Percentiles rank a stretch among this genome's conserved stretches.
These are phyloP conservation scores for Halteria grandinella DNA, from an alignment of 73 alveolate genomes.

Conservation along the genomic window DNA sequence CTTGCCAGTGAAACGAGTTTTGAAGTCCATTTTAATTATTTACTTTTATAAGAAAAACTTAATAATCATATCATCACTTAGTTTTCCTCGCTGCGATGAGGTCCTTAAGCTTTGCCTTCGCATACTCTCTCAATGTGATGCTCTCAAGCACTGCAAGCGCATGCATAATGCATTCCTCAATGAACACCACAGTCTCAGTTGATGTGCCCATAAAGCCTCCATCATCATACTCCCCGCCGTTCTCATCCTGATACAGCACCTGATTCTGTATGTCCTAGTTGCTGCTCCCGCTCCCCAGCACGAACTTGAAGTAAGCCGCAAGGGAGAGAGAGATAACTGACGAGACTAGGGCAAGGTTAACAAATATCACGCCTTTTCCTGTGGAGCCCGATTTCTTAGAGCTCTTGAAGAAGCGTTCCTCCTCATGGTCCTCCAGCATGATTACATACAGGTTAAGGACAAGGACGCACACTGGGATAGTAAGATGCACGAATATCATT, in stretches of 20 bases:
- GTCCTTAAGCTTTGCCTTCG: slow-evolving; percentile 14
- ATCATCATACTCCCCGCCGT: neutral
- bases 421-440: slow-evolving; percentile 36
- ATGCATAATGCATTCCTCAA: neutral
- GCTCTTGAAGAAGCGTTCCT: neutral
- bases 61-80: neutral
- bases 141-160: slow-evolving; percentile 16
- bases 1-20: too few species aligned
- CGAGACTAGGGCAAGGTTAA: neutral
- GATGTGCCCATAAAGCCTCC: neutral
- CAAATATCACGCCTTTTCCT: slow-evolving; percentile 17
- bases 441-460: slow-evolving; percentile 7
- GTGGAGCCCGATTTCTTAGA: neutral
- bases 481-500: slow-evolving; percentile 9
- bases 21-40: too few species aligned
- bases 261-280: neutral
- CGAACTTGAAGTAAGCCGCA: neutral
- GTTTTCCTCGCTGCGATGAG: neutral
- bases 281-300: neutral
- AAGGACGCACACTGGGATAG: slow-evolving; percentile 4
- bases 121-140: slow-evolving; percentile 25
- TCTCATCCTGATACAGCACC: neutral
- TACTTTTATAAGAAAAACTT: too few species aligned
- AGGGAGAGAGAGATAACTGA: neutral
- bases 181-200: slow-evolving; percentile 4